Evolutionary conservation across 2,329 filamentous ascomycete genomes (phyloP).

Genomic region (Colletotrichum paranaense): DNA sequence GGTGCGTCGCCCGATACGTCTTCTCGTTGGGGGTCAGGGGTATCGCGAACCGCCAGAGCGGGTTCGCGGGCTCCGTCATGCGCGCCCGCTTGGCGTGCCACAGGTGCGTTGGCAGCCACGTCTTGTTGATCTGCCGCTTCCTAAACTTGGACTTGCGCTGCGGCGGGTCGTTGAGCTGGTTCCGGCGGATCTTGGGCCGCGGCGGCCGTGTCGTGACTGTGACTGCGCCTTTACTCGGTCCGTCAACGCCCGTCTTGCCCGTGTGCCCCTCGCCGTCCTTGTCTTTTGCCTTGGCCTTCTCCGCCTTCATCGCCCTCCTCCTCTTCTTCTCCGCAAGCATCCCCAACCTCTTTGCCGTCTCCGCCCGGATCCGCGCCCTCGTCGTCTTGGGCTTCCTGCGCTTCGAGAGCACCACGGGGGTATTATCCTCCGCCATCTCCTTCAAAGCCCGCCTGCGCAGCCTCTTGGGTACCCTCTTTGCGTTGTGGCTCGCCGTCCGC

Average conservation of each 20-base stretch:
- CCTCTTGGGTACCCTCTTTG: conserved; percentile 85
- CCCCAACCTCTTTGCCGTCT: conserved; percentile 79
- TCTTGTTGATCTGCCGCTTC: conserved; percentile 88
- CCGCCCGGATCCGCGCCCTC: conserved; percentile 73
- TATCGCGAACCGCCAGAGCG: conserved; percentile 91
- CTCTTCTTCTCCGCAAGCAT: conserved; percentile 69
- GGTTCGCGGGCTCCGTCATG: conserved; percentile 83
- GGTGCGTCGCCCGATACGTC: conserved; percentile 87
- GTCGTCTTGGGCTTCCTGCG: conserved; percentile 70
- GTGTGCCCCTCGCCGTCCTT: conserved; percentile 42
- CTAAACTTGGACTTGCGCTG: conserved; percentile 75
- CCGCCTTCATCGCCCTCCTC: conserved; percentile 53
- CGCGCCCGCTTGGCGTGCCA: conserved; percentile 93
- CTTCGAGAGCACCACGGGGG: conserved; percentile 78
- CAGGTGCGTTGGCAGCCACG: conserved; percentile 93
- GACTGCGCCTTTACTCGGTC: conserved; percentile 40
- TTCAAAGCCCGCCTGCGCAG: conserved; percentile 75
- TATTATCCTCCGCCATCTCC: conserved; percentile 92
- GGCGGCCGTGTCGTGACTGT: conserved; percentile 54
- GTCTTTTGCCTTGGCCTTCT: conserved; percentile 46
- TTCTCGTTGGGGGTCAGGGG: conserved; percentile 90
- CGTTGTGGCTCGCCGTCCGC: conserved; percentile 94
- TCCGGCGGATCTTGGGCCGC: conserved; percentile 76
- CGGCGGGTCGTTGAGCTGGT: conserved; percentile 72
- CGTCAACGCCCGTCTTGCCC: neutral